Evolutionary conservation across 1,284 basidiomycete genomes (phyloP).

Genomic region (Mycena citricolor): DNA sequence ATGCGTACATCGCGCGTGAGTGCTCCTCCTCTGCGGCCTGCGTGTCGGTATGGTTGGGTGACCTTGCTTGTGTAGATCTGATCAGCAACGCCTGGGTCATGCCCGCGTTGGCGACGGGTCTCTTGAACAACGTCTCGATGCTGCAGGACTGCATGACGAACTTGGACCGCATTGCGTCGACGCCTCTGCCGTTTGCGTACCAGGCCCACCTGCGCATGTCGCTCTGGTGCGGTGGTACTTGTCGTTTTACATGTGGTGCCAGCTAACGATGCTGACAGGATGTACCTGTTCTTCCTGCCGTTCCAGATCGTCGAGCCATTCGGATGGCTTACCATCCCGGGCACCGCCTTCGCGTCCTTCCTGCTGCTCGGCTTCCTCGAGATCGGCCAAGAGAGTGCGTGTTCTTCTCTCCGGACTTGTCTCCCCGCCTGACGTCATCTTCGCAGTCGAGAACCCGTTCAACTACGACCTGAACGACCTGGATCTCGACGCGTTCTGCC

Average conservation of each 20-base stretch:
- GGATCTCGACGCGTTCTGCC: slow-evolving; percentile 67
- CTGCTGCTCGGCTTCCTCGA: slow-evolving; percentile 67
- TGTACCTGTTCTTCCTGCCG: slow-evolving; percentile 66
- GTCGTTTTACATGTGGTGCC: not conserved
- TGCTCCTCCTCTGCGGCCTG: too few relatives aligned
- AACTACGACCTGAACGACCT: slow-evolving; percentile 70
- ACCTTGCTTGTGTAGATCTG: slow-evolving; percentile 38
- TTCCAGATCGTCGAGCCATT: slow-evolving; percentile 60
- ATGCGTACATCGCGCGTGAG: too few relatives aligned
- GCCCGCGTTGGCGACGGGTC: slow-evolving; percentile 50
- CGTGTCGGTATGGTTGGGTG: not conserved
- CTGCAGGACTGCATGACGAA: slow-evolving; percentile 61
- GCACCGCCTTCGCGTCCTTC: slow-evolving; percentile 60
- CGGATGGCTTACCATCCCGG: slow-evolving; percentile 57
- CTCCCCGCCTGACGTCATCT: not conserved
- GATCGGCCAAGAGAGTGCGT: slow-evolving; percentile 65
- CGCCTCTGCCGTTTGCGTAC: slow-evolving; percentile 68
- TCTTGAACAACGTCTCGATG: slow-evolving; percentile 43
- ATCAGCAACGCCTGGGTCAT: slow-evolving; percentile 44
- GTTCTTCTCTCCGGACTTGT: not conserved
- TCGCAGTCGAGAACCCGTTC: slow-evolving; percentile 67
- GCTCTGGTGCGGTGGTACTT: slow-evolving; percentile 46
- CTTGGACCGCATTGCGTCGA: slow-evolving; percentile 60
- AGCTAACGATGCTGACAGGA: slow-evolving; percentile 35
- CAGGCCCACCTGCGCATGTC: slow-evolving; percentile 67